Base-by-base conservation (phyloP, 495 filamentous ascomycete genomes). In the Achaetomiella virescens region DNA sequence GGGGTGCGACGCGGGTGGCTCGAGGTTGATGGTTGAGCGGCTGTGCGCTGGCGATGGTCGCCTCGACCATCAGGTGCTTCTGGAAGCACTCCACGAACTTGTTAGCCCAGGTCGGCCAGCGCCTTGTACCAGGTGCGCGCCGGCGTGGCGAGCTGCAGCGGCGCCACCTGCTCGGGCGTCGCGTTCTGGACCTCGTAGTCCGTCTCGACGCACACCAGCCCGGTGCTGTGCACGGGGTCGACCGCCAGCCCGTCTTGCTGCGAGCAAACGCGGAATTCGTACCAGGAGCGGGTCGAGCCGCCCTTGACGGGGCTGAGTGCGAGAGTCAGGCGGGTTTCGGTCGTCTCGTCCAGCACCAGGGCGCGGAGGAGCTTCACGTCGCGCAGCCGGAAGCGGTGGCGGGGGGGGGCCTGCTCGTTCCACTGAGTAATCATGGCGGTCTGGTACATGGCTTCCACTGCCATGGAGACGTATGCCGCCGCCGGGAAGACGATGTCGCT, bases 111-210 rank as follows among this genome's bases (percentile, higher is more conserved):
- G 6, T 66, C 58, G 8, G n/a, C 6, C 48, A 61, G 41, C 0
- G 56, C 44, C 54, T 68, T 67, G 54, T 74, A 74, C 68, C 69
- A 71, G 5, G 42, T 20, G 2, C 15, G 41, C 1, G 51, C 25
- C 11, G 50, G 14, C 3, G 36, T 8, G n/a, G 58, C 27, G 18
- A 40, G 15, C 3, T 58, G 15, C 3, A 64, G n/a, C n/a, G n/a
- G n/a, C n/a, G n/a, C n/a, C n/a, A n/a, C n/a, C n/a, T n/a, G n/a
- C n/a, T n/a, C n/a, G 45, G 22, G 54, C 22, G 7, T 21, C 6
- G 27, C 17, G 48, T 25, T 36, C 11, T 4, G 6, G 14, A 3
- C 15, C 25, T 9, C 27, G 25, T 49, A 20, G 21, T 47, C 40
- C n/a, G n/a, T n/a, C 17, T 31, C 40, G 1, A 29, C 20, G 3